Evolutionary conservation across 2,329 filamentous ascomycete genomes (phyloP).

Genomic region (Periconia macrospinosa): DNA sequence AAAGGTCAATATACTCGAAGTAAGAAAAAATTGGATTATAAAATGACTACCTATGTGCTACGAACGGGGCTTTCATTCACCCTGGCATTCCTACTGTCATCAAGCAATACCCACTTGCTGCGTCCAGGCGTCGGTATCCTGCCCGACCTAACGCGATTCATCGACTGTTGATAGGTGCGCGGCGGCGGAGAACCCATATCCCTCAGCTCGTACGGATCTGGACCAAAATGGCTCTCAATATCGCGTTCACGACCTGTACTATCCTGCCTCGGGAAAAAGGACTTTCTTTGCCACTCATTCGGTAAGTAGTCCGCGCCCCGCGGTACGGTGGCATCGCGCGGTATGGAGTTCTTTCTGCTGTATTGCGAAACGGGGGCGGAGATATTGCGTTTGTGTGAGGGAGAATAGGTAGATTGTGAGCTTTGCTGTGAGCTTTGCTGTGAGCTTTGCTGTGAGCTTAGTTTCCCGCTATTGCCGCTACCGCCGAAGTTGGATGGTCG

Average conservation of each 20-base stretch:
- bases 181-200: neutral
- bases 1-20: too few relatives aligned
- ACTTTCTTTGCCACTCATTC: neutral
- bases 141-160: neutral
- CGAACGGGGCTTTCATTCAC: neutral
- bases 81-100: neutral
- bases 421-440: neutral
- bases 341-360: neutral
- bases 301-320: neutral
- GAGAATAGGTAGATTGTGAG: neutral
- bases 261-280: neutral
- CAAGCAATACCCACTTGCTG: neutral
- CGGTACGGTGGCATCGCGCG: neutral
- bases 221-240: neutral
- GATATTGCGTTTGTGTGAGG: neutral
- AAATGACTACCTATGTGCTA: too few relatives aligned
- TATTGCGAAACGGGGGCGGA: neutral
- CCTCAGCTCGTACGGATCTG: neutral
- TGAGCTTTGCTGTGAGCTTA: neutral
- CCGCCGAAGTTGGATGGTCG: neutral
- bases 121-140: neutral
- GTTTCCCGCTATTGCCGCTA: neutral
- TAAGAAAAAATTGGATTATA: too few relatives aligned
- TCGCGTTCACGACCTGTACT: neutral
- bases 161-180: neutral